Evolutionary conservation across 2,329 filamentous ascomycete species (phyloP).

Genomic region (Beauveria medogensis): DNA sequence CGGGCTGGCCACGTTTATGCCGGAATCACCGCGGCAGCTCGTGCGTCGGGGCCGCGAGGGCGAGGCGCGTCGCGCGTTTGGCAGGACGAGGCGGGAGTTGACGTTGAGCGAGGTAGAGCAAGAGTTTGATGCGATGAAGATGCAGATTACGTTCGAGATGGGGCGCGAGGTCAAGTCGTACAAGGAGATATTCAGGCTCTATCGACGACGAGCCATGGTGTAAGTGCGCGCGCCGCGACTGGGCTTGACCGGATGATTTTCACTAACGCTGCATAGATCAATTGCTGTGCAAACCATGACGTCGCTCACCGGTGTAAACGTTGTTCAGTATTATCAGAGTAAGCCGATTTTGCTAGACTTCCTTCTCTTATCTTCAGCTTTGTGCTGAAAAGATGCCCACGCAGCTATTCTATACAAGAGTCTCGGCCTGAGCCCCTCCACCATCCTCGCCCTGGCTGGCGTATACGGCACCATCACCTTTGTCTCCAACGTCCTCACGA

Average conservation of each 20-base stretch:
- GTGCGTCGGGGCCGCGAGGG: conserved; percentile 41
- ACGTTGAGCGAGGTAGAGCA: conserved; percentile 34
- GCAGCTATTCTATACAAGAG: conserved; percentile 43
- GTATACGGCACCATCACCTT: conserved; percentile 48
- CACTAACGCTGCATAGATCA: conserved; percentile 21
- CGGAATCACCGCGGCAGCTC: conserved; percentile 27
- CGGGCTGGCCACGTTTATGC: conserved; percentile 23
- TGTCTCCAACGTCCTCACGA: conserved; percentile 41
- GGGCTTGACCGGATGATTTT: too few species aligned
- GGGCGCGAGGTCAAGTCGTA: conserved; percentile 44
- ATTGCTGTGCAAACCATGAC: conserved; percentile 52
- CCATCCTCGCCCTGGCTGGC: conserved; percentile 44
- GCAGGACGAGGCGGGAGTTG: conserved; percentile 38
- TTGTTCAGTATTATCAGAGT: conserved; percentile 41
- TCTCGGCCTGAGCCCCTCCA: conserved; percentile 40
- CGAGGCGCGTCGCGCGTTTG: conserved; percentile 38
- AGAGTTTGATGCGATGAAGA: conserved; percentile 46
- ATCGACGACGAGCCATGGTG: conserved; percentile 42
- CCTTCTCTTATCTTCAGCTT: not conserved
- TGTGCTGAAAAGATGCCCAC: not conserved
- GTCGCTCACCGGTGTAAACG: conserved; percentile 47
- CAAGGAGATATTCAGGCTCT: conserved; percentile 43
- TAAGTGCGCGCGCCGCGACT: conserved; percentile 18
- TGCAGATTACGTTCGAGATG: conserved; percentile 50
- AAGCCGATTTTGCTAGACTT: not conserved